Conservation (phyloP, 2,329 filamentous ascomycete genomes). For the Akanthomyces uredinophilus region DNA sequence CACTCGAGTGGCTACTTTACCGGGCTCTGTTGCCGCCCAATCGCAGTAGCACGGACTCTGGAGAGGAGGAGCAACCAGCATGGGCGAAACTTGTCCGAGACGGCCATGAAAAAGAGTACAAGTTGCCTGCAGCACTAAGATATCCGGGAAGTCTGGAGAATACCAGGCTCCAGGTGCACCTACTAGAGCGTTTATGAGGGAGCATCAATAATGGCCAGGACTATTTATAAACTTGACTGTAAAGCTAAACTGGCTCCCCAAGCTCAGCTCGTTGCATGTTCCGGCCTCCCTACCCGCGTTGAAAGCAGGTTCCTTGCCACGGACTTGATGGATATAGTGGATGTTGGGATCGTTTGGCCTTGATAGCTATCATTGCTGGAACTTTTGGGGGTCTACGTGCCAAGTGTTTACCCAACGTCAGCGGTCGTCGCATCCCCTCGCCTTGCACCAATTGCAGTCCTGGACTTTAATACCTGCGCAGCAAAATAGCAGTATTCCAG, state of each 20-base stretch:
- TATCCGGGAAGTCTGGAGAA: conserved; percentile 19
- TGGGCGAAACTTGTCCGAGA: conserved; percentile 18
- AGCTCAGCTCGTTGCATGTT: not conserved
- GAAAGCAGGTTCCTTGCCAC: no score
- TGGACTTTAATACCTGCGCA: no score
- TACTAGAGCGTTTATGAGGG: conserved; percentile 18
- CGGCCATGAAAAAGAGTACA: conserved; percentile 12
- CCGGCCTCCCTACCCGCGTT: no score
- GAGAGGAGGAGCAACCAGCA: conserved; percentile 12
- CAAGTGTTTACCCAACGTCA: no score
- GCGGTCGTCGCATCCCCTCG: no score
- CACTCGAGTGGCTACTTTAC: conserved; percentile 18
- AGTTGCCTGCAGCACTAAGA: conserved; percentile 14
- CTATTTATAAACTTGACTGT: not conserved
- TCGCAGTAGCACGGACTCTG: conserved; percentile 6
- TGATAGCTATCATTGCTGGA: no score
- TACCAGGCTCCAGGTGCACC: conserved; percentile 19
- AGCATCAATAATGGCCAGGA: not conserved
- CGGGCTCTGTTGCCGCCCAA: conserved; percentile 16
- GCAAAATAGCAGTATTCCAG: no score
- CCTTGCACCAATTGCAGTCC: no score
- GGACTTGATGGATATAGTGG: no score
- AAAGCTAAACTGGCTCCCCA: not conserved
- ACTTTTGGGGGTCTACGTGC: no score
- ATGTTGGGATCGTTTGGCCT: no score